Evolutionary conservation across 805 yeast genomes (phyloP), one percentile per base, ranked within the genome.

Genomic region (Ogataea zsoltii): DNA sequence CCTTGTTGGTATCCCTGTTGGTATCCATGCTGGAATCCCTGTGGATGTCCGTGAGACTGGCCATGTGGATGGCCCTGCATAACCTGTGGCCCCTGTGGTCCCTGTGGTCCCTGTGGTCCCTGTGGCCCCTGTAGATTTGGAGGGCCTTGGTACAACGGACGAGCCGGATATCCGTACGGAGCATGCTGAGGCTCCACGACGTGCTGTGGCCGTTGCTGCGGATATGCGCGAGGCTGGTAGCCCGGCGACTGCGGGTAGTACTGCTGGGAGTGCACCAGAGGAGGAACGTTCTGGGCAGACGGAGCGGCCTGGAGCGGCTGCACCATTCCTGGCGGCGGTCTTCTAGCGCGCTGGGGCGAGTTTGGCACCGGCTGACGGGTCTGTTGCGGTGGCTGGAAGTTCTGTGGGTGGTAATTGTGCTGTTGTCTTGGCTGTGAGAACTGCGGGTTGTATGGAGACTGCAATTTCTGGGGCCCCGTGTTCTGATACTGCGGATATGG

Each of bases 1-100:
- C 47, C 15, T 17, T 57, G 57, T 40, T 54, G 56, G 38, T 61
- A 60, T 18, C 47, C 50, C 15, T 49, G 47, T 23, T 43, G 56
- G 40, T 15, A 30, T 44, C 30, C 46, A 43, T 46, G 28, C 28
- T 25, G 28, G 28, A 25, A 11, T n/a, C n/a, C n/a, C n/a, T n/a
- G n/a, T n/a, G n/a, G n/a, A n/a, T n/a, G n/a, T n/a, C n/a, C n/a
- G n/a, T n/a, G n/a, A n/a, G n/a, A n/a, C 19, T 43, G 56, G 40
- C 13, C 25, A 44, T 21, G 25, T 5, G 25, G 25, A 21, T 21
- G 25, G 25, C 25, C 25, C 7, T 21, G 25, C 9, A 9, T 9
- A 21, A 5, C 25, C 5, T 5, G 25, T 21, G 25, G 25, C n/a
- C n/a, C n/a, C n/a, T n/a, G n/a, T n/a, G n/a, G n/a, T n/a, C n/a